Percentiles rank a stretch among this genome's conserved stretches.
Evolutionary conservation across 1,284 basidiomycete genomes (phyloP).

Genomic region (Mrakiaceae sp.): DNA sequence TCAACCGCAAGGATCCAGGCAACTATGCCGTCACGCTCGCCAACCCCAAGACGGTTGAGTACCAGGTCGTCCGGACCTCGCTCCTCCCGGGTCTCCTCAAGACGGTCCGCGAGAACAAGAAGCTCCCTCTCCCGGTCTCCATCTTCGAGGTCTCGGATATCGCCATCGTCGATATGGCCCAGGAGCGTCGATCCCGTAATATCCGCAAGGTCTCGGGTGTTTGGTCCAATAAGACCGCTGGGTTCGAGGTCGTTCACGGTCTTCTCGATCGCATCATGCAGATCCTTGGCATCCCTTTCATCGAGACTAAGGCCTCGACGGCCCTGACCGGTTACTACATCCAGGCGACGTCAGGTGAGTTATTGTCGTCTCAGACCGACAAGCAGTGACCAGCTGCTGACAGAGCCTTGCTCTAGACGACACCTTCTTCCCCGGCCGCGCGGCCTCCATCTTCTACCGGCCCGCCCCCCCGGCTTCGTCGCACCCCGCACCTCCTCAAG

Average conservation of each 20-base stretch:
- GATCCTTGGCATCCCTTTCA: slow-evolving; percentile 78
- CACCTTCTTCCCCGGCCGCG: slow-evolving; percentile 88
- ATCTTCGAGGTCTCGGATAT: slow-evolving; percentile 93
- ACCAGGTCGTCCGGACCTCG: slow-evolving; percentile 93
- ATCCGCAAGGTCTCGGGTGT: slow-evolving; percentile 76
- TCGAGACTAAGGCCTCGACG: slow-evolving; percentile 47
- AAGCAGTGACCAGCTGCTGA: not conserved
- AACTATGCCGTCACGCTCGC: slow-evolving; percentile 76
- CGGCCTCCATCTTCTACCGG: slow-evolving; percentile 81
- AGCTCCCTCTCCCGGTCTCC: slow-evolving; percentile 80
- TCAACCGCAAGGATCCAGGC: slow-evolving; percentile 76
- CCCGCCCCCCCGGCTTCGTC: slow-evolving; percentile 20
- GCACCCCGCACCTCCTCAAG: slow-evolving; percentile 10
- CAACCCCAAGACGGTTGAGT: slow-evolving; percentile 95
- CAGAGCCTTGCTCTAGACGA: slow-evolving; percentile 45
- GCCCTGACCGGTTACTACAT: slow-evolving; percentile 79
- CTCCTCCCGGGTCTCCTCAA: slow-evolving; percentile 92
- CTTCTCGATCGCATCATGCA: slow-evolving; percentile 89
- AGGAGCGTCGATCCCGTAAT: slow-evolving; percentile 79
- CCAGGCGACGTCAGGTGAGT: slow-evolving; percentile 65
- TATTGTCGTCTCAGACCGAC: not conserved
- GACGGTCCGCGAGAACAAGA: slow-evolving; percentile 90
- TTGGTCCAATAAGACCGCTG: slow-evolving; percentile 92
- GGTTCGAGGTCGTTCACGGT: slow-evolving; percentile 94
- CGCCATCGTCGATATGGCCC: slow-evolving; percentile 67